These are phyloP conservation scores for Scytalidium lignicola DNA, from an alignment of 2,329 filamentous ascomycete genomes.

Conservation along the genomic window DNA sequence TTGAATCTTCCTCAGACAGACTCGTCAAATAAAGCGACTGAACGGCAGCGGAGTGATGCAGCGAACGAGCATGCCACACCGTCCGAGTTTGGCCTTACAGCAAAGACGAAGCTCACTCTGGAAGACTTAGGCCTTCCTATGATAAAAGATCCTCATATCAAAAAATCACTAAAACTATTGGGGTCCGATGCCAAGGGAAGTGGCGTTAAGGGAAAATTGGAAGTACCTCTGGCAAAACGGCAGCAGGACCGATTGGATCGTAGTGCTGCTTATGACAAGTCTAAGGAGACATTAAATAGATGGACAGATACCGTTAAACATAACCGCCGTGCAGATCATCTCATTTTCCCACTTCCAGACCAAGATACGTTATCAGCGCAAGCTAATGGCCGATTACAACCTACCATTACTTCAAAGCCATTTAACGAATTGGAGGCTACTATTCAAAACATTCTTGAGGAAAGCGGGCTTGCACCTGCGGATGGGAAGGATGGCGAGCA, in stretches of 20 bases:
- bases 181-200: conserved; percentile 54
- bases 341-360: conserved; percentile 82
- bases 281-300: conserved; percentile 81
- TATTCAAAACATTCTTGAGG: conserved; percentile 83
- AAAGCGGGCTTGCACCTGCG: conserved; percentile 67
- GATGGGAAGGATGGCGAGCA: conserved; percentile 57
- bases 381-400: conserved; percentile 57
- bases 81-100: conserved; percentile 52
- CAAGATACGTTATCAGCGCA: conserved; percentile 53
- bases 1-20: conserved; percentile 50
- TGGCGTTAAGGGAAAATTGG: conserved; percentile 50
- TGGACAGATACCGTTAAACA: conserved; percentile 96
- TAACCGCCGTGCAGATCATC: conserved; percentile 84
- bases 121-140: conserved; percentile 68
- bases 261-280: conserved; percentile 78
- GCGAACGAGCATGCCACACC: conserved; percentile 59
- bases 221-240: conserved; percentile 75
- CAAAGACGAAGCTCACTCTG: conserved; percentile 65
- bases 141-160: conserved; percentile 68
- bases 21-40: conserved; percentile 22
- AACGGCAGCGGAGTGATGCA: conserved; percentile 31
- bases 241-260: conserved; percentile 85
- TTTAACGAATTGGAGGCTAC: conserved; percentile 78
- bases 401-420: conserved; percentile 58
- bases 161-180: conserved; percentile 73